A percentile compares a stretch with the other conserved stretches of the same genome.
Evolutionary conservation across 371 early-diverging fungal species (phyloP).

Genomic region (Dichotomocladium elegans): DNA sequence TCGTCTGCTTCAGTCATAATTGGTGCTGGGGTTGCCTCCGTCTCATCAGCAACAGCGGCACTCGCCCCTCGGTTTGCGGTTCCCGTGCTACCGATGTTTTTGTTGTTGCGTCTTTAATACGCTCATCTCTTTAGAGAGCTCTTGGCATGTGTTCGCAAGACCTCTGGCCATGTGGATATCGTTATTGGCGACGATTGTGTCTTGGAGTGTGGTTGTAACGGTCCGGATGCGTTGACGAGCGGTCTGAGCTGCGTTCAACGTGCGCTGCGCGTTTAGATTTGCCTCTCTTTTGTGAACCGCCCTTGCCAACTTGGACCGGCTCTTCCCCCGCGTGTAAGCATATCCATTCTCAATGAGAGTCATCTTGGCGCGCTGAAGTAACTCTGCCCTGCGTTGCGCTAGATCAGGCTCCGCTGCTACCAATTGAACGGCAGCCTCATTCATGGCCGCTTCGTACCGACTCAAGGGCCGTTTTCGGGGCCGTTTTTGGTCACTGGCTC

Average conservation of each 20-base stretch:
- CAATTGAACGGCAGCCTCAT: slow-evolving; percentile 44
- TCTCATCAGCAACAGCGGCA: slow-evolving; percentile 2
- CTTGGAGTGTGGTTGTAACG: slow-evolving; percentile 32
- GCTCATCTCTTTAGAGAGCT: slow-evolving; percentile 38
- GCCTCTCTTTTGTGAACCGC: slow-evolving; percentile 10
- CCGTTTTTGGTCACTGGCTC: slow-evolving; percentile 52
- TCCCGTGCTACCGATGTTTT: slow-evolving; percentile 63
- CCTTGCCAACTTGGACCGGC: slow-evolving; percentile 51
- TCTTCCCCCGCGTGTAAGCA: slow-evolving; percentile 53
- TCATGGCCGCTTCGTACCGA: slow-evolving; percentile 55
- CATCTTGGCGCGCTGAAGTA: slow-evolving; percentile 54
- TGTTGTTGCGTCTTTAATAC: slow-evolving; percentile 56
- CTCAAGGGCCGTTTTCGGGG: slow-evolving; percentile 42
- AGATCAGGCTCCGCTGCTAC: slow-evolving; percentile 46
- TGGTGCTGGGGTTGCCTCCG: background rate
- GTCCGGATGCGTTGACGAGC: slow-evolving; percentile 29
- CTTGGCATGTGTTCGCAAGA: slow-evolving; percentile 1
- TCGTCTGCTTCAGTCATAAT: slow-evolving; percentile 8
- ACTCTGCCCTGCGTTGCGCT: slow-evolving; percentile 40
- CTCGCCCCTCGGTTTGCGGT: too few relatives aligned
- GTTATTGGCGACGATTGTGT: slow-evolving; percentile 27
- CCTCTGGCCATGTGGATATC: slow-evolving; percentile 16
- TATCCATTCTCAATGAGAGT: slow-evolving; percentile 51
- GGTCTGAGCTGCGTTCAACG: slow-evolving; percentile 29
- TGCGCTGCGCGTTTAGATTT: slow-evolving; percentile 46